phyloP scores from a whole-genome alignment of 441 rosid species.

The Adansonia grandidieri region DNA sequence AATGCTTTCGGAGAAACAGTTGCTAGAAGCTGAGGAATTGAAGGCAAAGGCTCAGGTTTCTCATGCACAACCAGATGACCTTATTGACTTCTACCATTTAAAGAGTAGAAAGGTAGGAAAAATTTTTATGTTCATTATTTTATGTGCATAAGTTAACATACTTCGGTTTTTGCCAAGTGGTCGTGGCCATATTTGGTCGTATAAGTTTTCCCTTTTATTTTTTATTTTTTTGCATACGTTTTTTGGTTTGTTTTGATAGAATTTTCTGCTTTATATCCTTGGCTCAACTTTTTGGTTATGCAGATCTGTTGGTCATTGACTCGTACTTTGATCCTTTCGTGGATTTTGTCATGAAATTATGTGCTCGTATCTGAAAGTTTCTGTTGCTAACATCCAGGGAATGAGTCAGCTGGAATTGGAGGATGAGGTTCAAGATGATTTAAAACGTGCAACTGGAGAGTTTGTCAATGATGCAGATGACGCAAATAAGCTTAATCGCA shows the following conservation, averaged over 20 bases:
- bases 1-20: constrained; percentile 91
- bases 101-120: constrained; percentile 82
- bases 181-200: neutral
- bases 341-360: neutral
- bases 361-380: constrained; percentile 8
- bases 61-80: constrained; percentile 89
- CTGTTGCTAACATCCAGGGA: constrained; percentile 52
- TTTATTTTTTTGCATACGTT: neutral
- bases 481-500: constrained; percentile 88
- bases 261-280: neutral
- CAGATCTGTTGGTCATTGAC: neutral
- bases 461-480: constrained; percentile 84
- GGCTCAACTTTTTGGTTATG: neutral
- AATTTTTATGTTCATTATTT: neutral
- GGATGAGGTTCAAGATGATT: constrained; percentile 93
- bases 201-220: neutral
- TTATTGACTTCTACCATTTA: constrained; percentile 87
- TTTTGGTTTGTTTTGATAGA: constrained; percentile 7
- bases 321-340: neutral
- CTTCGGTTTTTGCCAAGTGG: constrained; percentile 5
- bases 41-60: constrained; percentile 90
- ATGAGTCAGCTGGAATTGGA: constrained; percentile 96
- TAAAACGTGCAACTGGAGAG: constrained; percentile 96
- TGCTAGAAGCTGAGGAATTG: constrained; percentile 75
- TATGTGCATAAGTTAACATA: constrained; percentile 16